Base-by-base conservation (phyloP, 176 grass and related monocot genomes). In the Carex cristatella region DNA sequence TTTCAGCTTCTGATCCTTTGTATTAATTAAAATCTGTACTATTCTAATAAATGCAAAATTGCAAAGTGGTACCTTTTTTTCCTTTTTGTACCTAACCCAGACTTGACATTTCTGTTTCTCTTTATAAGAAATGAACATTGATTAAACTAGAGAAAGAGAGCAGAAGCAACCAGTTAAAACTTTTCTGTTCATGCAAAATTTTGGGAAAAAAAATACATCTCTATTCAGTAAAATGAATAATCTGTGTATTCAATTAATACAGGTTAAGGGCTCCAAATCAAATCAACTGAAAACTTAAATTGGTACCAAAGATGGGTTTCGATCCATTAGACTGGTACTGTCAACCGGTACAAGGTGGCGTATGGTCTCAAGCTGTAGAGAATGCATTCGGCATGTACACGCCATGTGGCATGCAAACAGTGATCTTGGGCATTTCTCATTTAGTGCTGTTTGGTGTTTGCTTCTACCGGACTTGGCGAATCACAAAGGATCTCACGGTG, bases 401-500 rank as follows among this genome's bases (percentile, higher is more conserved):
- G 40, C 93, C 93, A 0, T 99, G 96, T 10, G 91, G 91, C 81
- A 95, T 84, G 2, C 87, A 91, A 57, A 80, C 85, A 59, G 61
- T 92, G 91, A 87, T 99, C 72, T 88, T 99, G 59, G 91, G 93
- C 88, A 88, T 99, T 85, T 99, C 93, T 9, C 86, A 95, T 86
- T 83, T 99, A 10, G 88, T 70, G 5, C 86, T 99, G 32, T 99
- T 99, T 65, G 90, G 87, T 6, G 91, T 86, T 48, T 95, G 91
- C 88, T 94, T 99, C 84, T 99, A 99, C 33, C 91, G 93, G 14
- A 94, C 94, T 88, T 95, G 96, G 96, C 93, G 88, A 88, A 95
- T 85, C 48, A 84, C 61, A 31, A 85, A 72, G 58, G 96, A 99
- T 85, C 85, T 91, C 85, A 88, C 88, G 13, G 90, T 94, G 33